Conservation (phyloP, 1,284 basidiomycete genomes). For the Rhodotorula sp. region DNA sequence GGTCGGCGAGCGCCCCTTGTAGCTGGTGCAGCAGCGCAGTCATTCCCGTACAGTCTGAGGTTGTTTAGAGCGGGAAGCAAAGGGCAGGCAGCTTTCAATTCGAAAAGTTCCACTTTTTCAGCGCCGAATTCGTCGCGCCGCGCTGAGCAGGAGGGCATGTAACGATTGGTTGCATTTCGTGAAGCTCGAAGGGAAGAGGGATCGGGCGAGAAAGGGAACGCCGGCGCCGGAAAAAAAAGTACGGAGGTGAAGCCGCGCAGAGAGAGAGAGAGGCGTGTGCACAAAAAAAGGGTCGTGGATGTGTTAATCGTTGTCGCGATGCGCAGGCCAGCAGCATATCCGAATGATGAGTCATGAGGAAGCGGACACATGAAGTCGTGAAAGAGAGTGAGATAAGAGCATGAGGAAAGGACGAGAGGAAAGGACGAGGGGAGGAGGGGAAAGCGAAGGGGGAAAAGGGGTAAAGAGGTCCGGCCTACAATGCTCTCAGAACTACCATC, state of each 20-base stretch:
- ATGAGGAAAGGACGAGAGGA: background rate
- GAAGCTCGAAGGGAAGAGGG: too few species aligned
- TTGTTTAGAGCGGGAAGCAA: too few species aligned
- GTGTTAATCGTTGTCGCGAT: background rate
- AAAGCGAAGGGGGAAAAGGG: background rate
- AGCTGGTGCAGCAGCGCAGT: constrained; percentile 8
- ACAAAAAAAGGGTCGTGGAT: too few species aligned
- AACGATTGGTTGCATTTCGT: too few species aligned
- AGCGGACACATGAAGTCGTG: background rate
- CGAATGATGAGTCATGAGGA: background rate
- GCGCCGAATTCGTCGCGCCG: too few species aligned
- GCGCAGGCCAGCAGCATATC: constrained; percentile 2
- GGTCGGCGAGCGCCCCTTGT: constrained; percentile 17
- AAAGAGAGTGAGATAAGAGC: background rate
- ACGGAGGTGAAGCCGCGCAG: too few species aligned
- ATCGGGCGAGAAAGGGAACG: background rate
- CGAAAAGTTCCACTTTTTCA: too few species aligned
- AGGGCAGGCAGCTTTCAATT: too few species aligned
- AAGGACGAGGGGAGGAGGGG: background rate
- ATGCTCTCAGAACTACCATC: background rate
- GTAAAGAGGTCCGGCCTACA: background rate
- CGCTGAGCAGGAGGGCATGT: too few species aligned
- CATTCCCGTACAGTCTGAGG: constrained; percentile 8
- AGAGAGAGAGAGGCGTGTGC: too few species aligned
- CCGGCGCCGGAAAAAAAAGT: background rate